phyloP scores from a whole-genome alignment of 129 eudicot genomes.

The Glebionis coronaria region DNA sequence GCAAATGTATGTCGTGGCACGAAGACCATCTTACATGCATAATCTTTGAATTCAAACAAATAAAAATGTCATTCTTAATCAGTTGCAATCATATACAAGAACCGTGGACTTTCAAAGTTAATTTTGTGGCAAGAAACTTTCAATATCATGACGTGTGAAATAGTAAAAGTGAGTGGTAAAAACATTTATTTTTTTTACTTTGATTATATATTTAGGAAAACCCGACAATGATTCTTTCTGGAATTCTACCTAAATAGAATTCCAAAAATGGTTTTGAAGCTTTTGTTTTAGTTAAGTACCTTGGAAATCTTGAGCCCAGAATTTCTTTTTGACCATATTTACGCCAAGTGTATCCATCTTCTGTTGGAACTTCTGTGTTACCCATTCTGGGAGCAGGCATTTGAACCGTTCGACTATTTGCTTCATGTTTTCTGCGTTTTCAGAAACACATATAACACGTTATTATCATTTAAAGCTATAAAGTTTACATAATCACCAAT shows the following conservation, averaged over 20 bases:
- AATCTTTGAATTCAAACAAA: constrained; percentile 37
- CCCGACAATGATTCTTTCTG: neutral
- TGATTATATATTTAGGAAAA: neutral
- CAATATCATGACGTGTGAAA: constrained; percentile 16
- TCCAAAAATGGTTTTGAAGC: neutral
- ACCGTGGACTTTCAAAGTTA: constrained; percentile 26
- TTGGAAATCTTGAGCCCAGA: constrained; percentile 61
- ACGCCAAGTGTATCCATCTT: constrained; percentile 92
- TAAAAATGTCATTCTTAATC: constrained; percentile 20
- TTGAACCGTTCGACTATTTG: constrained; percentile 31
- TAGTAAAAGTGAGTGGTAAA: neutral
- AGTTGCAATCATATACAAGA: constrained; percentile 27
- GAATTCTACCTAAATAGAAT: neutral
- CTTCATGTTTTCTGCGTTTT: constrained; percentile 45
- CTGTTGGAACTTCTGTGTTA: constrained; percentile 87
- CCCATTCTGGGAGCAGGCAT: constrained; percentile 78
- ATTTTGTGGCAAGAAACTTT: constrained; percentile 19
- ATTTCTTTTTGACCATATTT: constrained; percentile 96
- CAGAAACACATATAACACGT: neutral
- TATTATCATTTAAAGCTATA: too few relatives aligned
- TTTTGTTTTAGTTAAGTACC: constrained; percentile 38
- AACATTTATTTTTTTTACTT: neutral
- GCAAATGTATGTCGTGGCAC: constrained; percentile 28
- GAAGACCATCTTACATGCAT: constrained; percentile 24
- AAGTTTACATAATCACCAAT: too few relatives aligned